Base-by-base conservation (phyloP, 2,329 filamentous ascomycete species). In the Harringtonia aguacate region DNA sequence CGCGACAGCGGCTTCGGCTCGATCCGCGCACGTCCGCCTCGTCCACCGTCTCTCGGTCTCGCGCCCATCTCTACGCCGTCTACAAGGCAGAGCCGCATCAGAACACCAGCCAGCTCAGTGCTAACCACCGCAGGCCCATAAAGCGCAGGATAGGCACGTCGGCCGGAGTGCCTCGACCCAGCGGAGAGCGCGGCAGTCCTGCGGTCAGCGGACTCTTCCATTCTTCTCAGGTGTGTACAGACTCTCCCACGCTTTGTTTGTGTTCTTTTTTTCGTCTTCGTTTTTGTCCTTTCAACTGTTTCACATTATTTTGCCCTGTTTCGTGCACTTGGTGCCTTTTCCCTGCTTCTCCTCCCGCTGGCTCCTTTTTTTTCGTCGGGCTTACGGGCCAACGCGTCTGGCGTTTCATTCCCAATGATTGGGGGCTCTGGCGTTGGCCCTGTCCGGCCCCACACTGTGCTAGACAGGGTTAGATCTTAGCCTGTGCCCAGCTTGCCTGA, bases 91-190 rank as follows among this genome's bases (percentile, higher is more conserved):
- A n/a, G n/a, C n/a, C n/a, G n/a, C n/a, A n/a, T n/a, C n/a, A n/a
- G n/a, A n/a, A n/a, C n/a, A n/a, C n/a, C n/a, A n/a, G n/a, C n/a
- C n/a, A n/a, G n/a, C n/a, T n/a, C n/a, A n/a, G 39, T 39, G 43
- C 49, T 51, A 46, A 50, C 43, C 45, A 50, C n/a, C 12, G 8
- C 36, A 89, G 84, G 52, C 84, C 84, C 36, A 73, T 82, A 61
- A 89, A 89, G 68, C 86, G 84, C 66, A 83, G 81, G 61, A 71
- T 72, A 48, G 76, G 79, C 53, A 76, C 77, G 51, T 75, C 79
- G 53, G 81, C 80, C 59, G 84, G 82, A 55, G 71, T 85, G 58
- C 75, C 81, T 57, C 76, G 77, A 55, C 64, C 70, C 53, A 72
- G 72, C 66, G 79, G 77, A 61, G 80, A 81, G 62, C 71, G 76